These are phyloP conservation scores for Fusarium sp. DNA, from an alignment of 2,329 filamentous ascomycete genomes.

Conservation along the genomic window DNA sequence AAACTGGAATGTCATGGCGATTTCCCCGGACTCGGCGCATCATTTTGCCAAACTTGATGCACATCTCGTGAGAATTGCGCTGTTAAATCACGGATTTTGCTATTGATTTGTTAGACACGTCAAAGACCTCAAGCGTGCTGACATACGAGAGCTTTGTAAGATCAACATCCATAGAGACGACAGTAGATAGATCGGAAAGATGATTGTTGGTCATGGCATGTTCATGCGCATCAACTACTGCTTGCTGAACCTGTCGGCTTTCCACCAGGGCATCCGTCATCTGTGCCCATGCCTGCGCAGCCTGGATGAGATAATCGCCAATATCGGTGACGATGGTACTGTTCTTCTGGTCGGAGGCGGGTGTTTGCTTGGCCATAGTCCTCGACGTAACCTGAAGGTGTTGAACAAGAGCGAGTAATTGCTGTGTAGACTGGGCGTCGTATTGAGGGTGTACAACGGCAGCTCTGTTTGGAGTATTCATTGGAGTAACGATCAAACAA, in stretches of 20 bases:
- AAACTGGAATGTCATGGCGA: background rate
- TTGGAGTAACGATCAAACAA: background rate
- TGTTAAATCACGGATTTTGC: constrained; percentile 34
- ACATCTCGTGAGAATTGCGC: constrained; percentile 34
- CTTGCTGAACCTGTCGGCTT: constrained; percentile 45
- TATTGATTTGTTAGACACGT: constrained; percentile 1
- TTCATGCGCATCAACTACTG: constrained; percentile 42
- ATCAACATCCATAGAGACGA: constrained; percentile 46
- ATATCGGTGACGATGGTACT: constrained; percentile 46
- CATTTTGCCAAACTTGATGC: constrained; percentile 26
- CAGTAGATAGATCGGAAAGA: constrained; percentile 43
- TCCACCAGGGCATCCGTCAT: constrained; percentile 46
- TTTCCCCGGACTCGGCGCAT: background rate
- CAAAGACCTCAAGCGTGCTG: background rate
- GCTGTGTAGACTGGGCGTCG: constrained; percentile 23
- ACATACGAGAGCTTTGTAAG: constrained; percentile 28
- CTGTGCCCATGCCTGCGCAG: constrained; percentile 46
- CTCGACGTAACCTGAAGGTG: constrained; percentile 12
- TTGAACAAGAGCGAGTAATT: constrained; percentile 20
- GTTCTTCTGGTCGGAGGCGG: constrained; percentile 15
- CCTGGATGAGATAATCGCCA: constrained; percentile 49
- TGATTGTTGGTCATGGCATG: constrained; percentile 39
- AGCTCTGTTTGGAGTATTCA: constrained; percentile 14
- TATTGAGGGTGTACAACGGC: constrained; percentile 6
- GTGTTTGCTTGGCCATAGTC: constrained; percentile 22